These are phyloP conservation scores for Ophiosphaerella korrae DNA, from an alignment of 2,329 filamentous ascomycete species.

Conservation along the genomic window DNA sequence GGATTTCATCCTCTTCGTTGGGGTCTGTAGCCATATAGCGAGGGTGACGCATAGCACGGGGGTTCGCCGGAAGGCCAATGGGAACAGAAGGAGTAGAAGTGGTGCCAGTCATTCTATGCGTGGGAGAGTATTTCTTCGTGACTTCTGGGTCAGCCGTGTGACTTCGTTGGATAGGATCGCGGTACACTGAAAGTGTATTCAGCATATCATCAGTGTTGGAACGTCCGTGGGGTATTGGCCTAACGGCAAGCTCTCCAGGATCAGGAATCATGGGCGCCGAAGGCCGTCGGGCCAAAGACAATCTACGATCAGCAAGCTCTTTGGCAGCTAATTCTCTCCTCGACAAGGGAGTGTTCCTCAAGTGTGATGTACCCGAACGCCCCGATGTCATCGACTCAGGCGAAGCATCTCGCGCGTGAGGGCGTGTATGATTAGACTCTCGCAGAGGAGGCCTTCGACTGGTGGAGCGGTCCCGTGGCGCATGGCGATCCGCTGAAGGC, in stretches of 20 bases:
- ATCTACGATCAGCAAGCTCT: conserved; percentile 85
- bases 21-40: conserved; percentile 68
- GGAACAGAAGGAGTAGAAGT: conserved; percentile 59
- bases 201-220: conserved; percentile 50
- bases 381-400: conserved; percentile 43
- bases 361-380: conserved; percentile 32
- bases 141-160: conserved; percentile 67
- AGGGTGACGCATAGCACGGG: conserved; percentile 84
- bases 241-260: conserved; percentile 60
- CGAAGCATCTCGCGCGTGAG: conserved; percentile 40
- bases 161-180: conserved; percentile 58
- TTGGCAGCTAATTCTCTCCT: conserved; percentile 63
- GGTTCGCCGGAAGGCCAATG: conserved; percentile 86
- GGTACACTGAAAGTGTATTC: conserved; percentile 41
- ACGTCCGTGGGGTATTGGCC: conserved; percentile 41
- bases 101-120: conserved; percentile 38
- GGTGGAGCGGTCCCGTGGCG: conserved; percentile 43
- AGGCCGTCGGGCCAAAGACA: conserved; percentile 76
- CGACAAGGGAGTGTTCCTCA: conserved; percentile 38
- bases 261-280: conserved; percentile 81
- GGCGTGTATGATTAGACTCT: conserved; percentile 42
- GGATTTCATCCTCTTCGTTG: conserved; percentile 55
- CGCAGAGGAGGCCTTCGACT: conserved; percentile 41
- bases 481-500: conserved; percentile 51
- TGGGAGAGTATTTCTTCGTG: conserved; percentile 46